Conservation (phyloP, 495 filamentous ascomycete species). For the Daldinia childiae region DNA sequence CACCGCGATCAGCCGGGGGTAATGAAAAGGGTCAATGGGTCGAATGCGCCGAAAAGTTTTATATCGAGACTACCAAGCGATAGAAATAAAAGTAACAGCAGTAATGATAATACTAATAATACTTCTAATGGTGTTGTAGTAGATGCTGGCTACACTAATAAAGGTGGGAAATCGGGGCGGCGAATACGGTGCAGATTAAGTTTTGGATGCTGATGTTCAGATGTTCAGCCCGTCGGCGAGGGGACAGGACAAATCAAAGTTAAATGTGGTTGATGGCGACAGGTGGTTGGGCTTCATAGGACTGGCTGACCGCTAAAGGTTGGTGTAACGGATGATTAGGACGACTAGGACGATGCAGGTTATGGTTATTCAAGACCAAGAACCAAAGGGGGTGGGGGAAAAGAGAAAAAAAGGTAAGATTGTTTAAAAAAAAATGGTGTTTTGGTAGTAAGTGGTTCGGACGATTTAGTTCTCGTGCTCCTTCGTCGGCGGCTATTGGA, state of each 20-base stretch:
- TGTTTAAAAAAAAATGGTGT: background rate
- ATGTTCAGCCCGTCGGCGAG: conserved; percentile 33
- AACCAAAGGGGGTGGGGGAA: background rate
- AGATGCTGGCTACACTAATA: background rate
- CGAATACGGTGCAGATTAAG: conserved; percentile 37
- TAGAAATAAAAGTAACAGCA: background rate
- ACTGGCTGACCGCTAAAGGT: conserved; percentile 38
- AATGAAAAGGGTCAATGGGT: conserved; percentile 11
- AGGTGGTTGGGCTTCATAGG: conserved; percentile 45
- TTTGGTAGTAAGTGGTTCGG: conserved; percentile 17
- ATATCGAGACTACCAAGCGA: background rate
- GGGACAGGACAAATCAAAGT: conserved; percentile 35
- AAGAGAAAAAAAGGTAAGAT: background rate
- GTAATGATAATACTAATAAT: conserved; percentile 4
- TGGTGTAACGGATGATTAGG: conserved; percentile 3
- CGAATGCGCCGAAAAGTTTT: conserved; percentile 19
- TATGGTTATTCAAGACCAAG: background rate
- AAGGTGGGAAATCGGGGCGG: conserved; percentile 26
- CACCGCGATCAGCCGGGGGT: conserved; percentile 20
- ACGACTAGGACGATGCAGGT: background rate
- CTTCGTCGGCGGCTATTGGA: conserved; percentile 39
- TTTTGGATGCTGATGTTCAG: conserved; percentile 35
- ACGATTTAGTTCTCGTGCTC: conserved; percentile 35
- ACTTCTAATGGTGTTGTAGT: background rate
- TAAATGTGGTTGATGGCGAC: conserved; percentile 34